phyloP scores from a whole-genome alignment of 1,139 yeast genomes.

The Magnusiomyces sp. region DNA sequence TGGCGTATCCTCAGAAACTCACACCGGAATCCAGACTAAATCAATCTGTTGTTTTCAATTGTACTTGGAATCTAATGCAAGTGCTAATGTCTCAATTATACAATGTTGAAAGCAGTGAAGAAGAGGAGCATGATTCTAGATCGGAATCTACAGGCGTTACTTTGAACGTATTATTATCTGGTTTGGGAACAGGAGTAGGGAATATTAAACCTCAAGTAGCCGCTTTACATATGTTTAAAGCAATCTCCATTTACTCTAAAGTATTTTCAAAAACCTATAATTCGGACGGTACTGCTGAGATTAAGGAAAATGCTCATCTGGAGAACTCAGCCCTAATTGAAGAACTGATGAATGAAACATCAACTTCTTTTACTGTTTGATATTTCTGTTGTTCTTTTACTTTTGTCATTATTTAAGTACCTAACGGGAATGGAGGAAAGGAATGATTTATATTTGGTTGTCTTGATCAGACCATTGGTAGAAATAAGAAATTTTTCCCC shows the following conservation, averaged over 20 bases:
- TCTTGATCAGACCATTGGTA: no score
- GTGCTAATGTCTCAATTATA: neutral
- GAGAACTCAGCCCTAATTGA: no score
- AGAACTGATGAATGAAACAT: no score
- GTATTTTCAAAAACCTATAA: no score
- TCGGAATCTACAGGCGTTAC: constrained; percentile 15
- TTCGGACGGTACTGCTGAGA: no score
- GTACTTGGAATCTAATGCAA: constrained; percentile 38
- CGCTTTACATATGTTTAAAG: constrained; percentile 11
- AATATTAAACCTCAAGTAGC: constrained; percentile 31
- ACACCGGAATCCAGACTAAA: neutral
- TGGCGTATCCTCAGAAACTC: constrained; percentile 28
- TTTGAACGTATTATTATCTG: constrained; percentile 36
- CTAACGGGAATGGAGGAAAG: no score
- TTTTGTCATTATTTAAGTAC: no score
- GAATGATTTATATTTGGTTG: no score
- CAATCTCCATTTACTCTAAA: neutral
- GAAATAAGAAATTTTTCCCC: no score
- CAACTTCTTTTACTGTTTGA: no score
- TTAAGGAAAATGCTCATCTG: no score
- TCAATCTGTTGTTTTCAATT: constrained; percentile 34
- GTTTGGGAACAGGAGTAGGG: constrained; percentile 46
- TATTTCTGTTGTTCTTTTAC: no score
- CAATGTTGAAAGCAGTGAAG: constrained; percentile 15
- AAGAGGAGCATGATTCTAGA: neutral